Conservation (phyloP, 139 green algal species). For the Micractinium conductrix region DNA sequence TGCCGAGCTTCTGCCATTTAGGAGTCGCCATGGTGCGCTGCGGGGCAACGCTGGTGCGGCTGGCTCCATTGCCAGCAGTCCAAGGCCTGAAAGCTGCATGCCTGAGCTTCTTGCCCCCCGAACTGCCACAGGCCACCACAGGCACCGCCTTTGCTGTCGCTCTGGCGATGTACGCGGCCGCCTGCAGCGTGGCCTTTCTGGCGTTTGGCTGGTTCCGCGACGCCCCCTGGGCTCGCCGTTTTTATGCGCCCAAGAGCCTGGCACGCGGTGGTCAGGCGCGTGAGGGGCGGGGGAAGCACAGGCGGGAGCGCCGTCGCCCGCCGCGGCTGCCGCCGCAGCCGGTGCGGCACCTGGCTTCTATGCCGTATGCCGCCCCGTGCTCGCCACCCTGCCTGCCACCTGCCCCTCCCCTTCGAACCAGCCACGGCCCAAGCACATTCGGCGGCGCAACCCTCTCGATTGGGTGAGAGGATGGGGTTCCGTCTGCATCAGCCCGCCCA, state of each 20-base stretch:
- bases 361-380: neutral
- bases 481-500: no score
- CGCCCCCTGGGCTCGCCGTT: neutral
- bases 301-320: neutral
- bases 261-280: neutral
- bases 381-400: neutral
- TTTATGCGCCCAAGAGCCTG: slow-evolving; percentile 18
- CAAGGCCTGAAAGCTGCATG: no score
- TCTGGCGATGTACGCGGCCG: slow-evolving; percentile 17
- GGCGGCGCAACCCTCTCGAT: neutral
- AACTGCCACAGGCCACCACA: slow-evolving; percentile 16
- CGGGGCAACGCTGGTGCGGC: no score
- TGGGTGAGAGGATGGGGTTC: no score
- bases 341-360: neutral
- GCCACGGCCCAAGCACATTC: neutral
- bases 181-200: neutral
- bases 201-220: slow-evolving; percentile 7
- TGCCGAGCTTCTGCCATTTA: no score
- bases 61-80: no score
- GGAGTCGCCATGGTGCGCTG: no score
- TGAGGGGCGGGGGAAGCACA: neutral
- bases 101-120: no score
- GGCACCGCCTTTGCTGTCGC: slow-evolving; percentile 12
- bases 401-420: no score
- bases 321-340: no score